These are phyloP conservation scores for Theileria parva DNA, from an alignment of 169 alveolate species.

Conservation along the genomic window DNA sequence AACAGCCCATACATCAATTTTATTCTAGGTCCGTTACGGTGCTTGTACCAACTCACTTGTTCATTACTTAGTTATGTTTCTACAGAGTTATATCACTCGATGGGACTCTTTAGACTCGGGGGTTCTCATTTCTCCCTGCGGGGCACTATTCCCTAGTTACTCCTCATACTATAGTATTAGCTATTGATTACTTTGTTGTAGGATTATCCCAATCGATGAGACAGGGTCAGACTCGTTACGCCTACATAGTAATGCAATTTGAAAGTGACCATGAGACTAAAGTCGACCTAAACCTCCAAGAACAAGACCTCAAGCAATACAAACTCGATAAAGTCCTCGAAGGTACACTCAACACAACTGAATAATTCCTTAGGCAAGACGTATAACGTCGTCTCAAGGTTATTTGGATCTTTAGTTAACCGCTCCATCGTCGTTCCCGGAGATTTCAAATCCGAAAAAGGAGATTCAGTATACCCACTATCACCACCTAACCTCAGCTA, in stretches of 20 bases:
- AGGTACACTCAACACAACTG: too few species aligned
- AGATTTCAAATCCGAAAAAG: conserved; percentile 88
- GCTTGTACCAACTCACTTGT: too few species aligned
- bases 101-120: too few species aligned
- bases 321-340: conserved; percentile 80
- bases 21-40: conserved; percentile 76
- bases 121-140: too few species aligned
- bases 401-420: conserved; percentile 88
- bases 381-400: conserved; percentile 89
- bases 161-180: not conserved
- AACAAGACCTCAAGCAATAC: conserved; percentile 81
- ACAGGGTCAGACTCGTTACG: conserved; percentile 95
- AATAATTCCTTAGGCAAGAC: conserved; percentile 77
- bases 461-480: conserved; percentile 62
- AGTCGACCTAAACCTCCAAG: conserved; percentile 87
- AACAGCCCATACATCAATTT: conserved; percentile 90
- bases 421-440: conserved; percentile 93
- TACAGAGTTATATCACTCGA: too few species aligned
- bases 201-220: conserved; percentile 88
- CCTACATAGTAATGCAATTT: conserved; percentile 92
- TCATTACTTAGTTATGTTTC: too few species aligned
- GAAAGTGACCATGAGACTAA: conserved; percentile 88
- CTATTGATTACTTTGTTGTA: not conserved
- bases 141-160: not conserved
- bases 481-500: not conserved